Base-by-base conservation (phyloP, 106 monocot genomes). In the Xerophyta viscosa region DNA sequence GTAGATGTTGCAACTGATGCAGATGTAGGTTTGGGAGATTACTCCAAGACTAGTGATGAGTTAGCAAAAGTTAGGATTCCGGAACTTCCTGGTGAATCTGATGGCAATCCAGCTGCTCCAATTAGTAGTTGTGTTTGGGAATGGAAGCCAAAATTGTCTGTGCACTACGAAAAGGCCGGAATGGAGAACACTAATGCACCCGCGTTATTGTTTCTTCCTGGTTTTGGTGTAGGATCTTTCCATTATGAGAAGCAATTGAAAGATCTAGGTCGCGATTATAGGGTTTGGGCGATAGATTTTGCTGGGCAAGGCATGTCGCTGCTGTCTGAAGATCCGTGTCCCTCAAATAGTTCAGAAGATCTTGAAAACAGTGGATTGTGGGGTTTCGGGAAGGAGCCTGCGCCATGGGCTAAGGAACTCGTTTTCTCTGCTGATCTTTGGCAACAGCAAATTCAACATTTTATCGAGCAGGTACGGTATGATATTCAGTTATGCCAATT, bases 221-320 rank as follows among this genome's bases (percentile, higher is more conserved):
- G 94, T 14, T 96, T 96, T 65, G 94, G 94, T 0, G 94, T 88
- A 3, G 94, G 94, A 23, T 66, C 75, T 20, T 96, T 96, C 44
- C 94, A 96, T 52, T 96, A 74, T 41, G 84, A 96, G 64, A 96
- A 96, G 70, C 94, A 96, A 31, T 52, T 96, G 70, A 84, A 73
- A 62, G 94, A 96, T 66, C 65, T 96, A 7, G 94, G 94, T 2
- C 63, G 75, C n/a, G 81, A 96, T 25, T 82, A 88, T 66, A 75
- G 76, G 59, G 84, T 96, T 20, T 96, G 80, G 84, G 66, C 94
- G 4, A 46, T 96, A 77, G 94, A 96, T 82, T 96, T 88, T 41
- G 47, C 88, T 8, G 94, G 94, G 41, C 94, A 96, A 60, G 94
- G 94, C 27, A 75, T 67, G 66, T 88, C 94, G 1, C 64, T 96